Evolutionary conservation across 306 rosid species (phyloP).

Genomic region (Pyrus communis): DNA sequence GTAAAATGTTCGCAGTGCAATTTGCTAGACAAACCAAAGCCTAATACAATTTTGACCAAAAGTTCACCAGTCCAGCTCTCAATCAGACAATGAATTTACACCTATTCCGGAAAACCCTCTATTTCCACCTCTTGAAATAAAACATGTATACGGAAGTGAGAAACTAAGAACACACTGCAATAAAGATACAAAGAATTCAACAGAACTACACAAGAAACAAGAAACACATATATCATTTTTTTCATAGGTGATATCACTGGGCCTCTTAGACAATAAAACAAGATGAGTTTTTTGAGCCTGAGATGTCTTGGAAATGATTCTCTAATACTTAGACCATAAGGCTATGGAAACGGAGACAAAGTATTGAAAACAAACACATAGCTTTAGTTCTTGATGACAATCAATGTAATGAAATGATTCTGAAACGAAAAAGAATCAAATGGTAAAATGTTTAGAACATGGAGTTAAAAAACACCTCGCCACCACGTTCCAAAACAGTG

Average conservation of each 20-base stretch:
- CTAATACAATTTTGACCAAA: not conserved
- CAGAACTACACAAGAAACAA: not conserved
- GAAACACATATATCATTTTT: not conserved
- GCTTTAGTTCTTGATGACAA: not conserved
- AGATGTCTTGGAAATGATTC: not conserved
- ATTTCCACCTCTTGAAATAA: not conserved
- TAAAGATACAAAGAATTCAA: not conserved
- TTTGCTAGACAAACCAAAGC: not conserved
- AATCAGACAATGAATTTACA: not conserved
- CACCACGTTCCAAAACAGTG: slow-evolving; percentile 89
- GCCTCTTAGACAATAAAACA: not conserved
- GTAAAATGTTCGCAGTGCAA: not conserved
- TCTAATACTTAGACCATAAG: not conserved
- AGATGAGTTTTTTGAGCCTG: not conserved
- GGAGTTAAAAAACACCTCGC: slow-evolving; percentile 60
- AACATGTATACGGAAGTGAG: too few relatives aligned
- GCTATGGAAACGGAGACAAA: not conserved
- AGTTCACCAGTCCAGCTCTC: not conserved
- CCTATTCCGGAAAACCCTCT: not conserved
- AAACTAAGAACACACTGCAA: not conserved
- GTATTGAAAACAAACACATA: not conserved
- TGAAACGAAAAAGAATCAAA: not conserved
- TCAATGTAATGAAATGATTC: not conserved
- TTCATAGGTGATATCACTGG: not conserved
- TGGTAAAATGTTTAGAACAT: not conserved